Evolutionary conservation across 2,329 filamentous ascomycete genomes (phyloP).

Genomic region (Beauveria brongniartii): DNA sequence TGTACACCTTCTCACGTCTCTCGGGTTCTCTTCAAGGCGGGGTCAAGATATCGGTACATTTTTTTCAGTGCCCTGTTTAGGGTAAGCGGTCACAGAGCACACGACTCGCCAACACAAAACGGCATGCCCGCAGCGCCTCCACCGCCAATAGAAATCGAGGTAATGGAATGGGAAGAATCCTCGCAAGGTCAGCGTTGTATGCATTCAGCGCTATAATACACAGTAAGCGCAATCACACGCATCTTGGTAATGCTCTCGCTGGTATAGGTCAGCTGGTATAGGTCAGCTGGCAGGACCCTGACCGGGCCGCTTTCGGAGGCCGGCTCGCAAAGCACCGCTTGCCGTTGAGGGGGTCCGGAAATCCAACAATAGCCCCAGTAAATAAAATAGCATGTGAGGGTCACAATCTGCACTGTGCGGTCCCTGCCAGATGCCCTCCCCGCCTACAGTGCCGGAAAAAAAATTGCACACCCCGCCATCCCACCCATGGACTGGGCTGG

Average conservation of each 20-base stretch:
- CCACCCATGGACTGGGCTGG: background rate
- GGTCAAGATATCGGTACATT: background rate
- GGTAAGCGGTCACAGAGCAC: background rate
- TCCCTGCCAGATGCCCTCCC: background rate
- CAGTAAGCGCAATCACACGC: background rate
- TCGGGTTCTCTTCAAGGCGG: background rate
- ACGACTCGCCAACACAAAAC: background rate
- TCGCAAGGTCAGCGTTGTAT: background rate
- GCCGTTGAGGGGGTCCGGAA: constrained; percentile 7
- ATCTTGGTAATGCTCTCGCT: constrained; percentile 8
- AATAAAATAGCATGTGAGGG: constrained; percentile 2
- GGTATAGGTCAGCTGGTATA: constrained; percentile 12
- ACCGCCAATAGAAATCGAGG: background rate
- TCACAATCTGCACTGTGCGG: constrained; percentile 7
- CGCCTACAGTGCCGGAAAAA: constrained; percentile 8
- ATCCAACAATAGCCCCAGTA: background rate
- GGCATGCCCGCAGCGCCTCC: background rate
- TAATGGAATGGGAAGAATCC: background rate
- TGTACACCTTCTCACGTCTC: background rate
- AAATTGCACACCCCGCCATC: constrained; percentile 9
- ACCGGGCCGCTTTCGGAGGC: constrained; percentile 11
- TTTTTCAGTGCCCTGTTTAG: background rate
- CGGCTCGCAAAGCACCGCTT: background rate
- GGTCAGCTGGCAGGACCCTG: constrained; percentile 1
- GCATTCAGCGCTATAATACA: background rate